A percentile compares a stretch with the other conserved stretches of the same genome.
Evolutionary conservation across 805 yeast genomes (phyloP).

Genomic region (Yarrowia divulgata): DNA sequence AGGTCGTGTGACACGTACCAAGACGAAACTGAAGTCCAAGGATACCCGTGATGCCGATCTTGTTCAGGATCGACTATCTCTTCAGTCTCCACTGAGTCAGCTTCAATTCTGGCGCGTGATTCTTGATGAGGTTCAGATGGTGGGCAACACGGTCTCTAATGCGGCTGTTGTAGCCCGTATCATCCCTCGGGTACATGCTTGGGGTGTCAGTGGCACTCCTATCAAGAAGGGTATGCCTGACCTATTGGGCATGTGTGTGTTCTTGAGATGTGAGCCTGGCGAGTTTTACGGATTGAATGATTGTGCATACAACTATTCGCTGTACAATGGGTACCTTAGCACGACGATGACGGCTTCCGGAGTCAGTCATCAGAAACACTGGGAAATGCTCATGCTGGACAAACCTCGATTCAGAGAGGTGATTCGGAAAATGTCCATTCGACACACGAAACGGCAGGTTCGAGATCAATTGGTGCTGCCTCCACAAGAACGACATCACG

Average conservation of each 20-base stretch:
- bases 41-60: conserved; percentile 48
- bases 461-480: conserved; percentile 79
- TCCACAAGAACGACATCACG: conserved; percentile 70
- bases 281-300: background rate
- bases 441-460: conserved; percentile 89
- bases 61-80: conserved; percentile 40
- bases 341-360: background rate
- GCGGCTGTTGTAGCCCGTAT: conserved; percentile 82
- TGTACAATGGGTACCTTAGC: background rate
- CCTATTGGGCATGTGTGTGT: conserved; percentile 72
- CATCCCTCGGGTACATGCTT: conserved; percentile 85
- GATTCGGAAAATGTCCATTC: conserved; percentile 63
- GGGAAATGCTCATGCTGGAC: conserved; percentile 31
- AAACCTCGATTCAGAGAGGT: conserved; percentile 56
- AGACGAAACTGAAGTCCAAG: conserved; percentile 46
- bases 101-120: conserved; percentile 89
- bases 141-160: conserved; percentile 71
- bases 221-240: conserved; percentile 72
- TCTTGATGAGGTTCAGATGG: conserved; percentile 95
- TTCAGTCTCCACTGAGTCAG: conserved; percentile 74
- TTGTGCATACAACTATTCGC: conserved; percentile 1
- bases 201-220: conserved; percentile 99
- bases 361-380: conserved; percentile 9
- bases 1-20: conserved; percentile 23
- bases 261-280: conserved; percentile 67